phyloP scores from a whole-genome alignment of 768 basidiomycete genomes.

The Auriculariales sp. region DNA sequence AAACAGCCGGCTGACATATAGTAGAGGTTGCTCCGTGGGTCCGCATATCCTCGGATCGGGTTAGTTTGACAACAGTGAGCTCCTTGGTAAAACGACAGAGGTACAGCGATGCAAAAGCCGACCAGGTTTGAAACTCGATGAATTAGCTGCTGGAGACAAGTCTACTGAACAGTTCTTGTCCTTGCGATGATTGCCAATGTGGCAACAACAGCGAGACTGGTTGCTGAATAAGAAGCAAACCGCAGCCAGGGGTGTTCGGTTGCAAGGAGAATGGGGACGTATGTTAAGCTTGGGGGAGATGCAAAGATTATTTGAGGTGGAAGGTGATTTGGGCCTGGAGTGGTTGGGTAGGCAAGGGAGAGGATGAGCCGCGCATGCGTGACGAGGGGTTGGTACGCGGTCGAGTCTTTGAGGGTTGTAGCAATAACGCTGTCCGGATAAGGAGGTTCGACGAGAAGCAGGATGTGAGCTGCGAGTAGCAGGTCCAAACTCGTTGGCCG shows the following conservation, averaged over 20 bases:
- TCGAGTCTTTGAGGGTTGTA: slow-evolving; percentile 34
- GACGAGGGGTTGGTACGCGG: slow-evolving; percentile 44
- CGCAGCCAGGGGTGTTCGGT: background rate
- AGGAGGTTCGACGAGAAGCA: slow-evolving; percentile 40
- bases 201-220: too few relatives aligned
- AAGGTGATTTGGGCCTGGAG: slow-evolving; percentile 8
- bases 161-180: too few relatives aligned
- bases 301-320: background rate
- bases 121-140: too few relatives aligned
- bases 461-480: slow-evolving; percentile 50
- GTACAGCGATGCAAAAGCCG: too few relatives aligned
- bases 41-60: too few relatives aligned
- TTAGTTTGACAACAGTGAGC: too few relatives aligned
- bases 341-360: slow-evolving; percentile 15
- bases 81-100: too few relatives aligned
- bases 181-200: too few relatives aligned
- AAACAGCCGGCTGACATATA: too few relatives aligned
- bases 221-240: background rate
- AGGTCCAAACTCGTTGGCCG: slow-evolving; percentile 50
- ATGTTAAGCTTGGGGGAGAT: background rate
- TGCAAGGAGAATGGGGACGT: background rate
- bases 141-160: too few relatives aligned
- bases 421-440: slow-evolving; percentile 48
- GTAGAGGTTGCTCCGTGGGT: too few relatives aligned
- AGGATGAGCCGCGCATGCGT: slow-evolving; percentile 42